Evolutionary conservation across 805 yeast genomes (phyloP).

Genomic region (Wickerhamiella spandovensis): DNA sequence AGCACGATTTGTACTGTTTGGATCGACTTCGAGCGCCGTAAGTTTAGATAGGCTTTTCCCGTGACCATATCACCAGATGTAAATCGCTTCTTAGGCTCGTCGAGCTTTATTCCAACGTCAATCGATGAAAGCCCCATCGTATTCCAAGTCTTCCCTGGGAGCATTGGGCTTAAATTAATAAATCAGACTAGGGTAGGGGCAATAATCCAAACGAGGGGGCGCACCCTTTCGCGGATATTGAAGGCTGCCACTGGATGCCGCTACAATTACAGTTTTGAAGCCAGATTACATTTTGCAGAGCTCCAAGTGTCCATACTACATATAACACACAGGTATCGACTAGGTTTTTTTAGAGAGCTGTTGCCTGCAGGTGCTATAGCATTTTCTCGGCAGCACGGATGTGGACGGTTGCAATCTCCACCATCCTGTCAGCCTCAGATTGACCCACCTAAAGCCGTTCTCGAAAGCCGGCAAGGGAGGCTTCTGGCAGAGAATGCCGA

Average conservation of each 20-base stretch:
- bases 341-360: neutral
- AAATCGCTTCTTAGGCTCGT: neutral
- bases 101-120: neutral
- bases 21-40: neutral
- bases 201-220: too few relatives aligned
- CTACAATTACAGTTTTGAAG: too few relatives aligned
- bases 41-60: neutral
- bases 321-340: too few relatives aligned
- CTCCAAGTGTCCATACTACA: too few relatives aligned
- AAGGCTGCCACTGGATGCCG: too few relatives aligned
- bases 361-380: neutral
- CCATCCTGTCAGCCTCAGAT: neutral
- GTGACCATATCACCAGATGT: neutral
- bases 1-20: neutral
- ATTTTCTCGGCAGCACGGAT: neutral
- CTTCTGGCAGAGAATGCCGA: too few relatives aligned
- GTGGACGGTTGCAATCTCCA: neutral
- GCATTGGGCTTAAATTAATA: too few relatives aligned
- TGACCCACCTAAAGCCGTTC: neutral
- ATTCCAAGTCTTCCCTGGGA: too few relatives aligned
- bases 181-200: neutral
- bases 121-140: neutral
- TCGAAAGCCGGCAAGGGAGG: neutral
- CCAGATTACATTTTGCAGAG: too few relatives aligned
- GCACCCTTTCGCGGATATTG: neutral